phyloP scores from a whole-genome alignment of 805 yeast genomes.

The Brettanomyces naardenensis region DNA sequence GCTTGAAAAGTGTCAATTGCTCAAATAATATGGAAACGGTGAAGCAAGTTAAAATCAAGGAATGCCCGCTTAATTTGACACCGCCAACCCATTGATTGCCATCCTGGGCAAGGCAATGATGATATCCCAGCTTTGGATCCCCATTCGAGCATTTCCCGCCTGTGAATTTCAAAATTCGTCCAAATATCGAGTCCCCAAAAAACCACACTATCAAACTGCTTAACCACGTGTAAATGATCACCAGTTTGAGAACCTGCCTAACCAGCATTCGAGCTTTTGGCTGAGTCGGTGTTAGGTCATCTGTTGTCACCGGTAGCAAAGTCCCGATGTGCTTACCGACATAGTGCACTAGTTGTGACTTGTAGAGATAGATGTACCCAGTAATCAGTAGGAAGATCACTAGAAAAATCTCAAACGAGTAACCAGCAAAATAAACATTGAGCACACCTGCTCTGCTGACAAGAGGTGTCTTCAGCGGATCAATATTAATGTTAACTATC shows the following conservation, averaged over 20 bases:
- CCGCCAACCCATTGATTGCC: conserved; percentile 30
- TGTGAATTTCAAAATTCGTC: conserved; percentile 24
- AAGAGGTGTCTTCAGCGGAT: conserved; percentile 9
- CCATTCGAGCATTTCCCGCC: conserved; percentile 31
- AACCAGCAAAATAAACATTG: conserved; percentile 22
- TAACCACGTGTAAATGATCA: conserved; percentile 15
- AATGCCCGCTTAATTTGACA: conserved; percentile 37
- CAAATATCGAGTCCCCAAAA: conserved; percentile 27
- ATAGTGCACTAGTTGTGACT: conserved; percentile 4
- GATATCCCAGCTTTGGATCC: conserved; percentile 12
- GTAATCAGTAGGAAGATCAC: conserved; percentile 8
- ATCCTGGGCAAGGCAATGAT: conserved; percentile 15
- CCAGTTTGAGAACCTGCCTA: conserved; percentile 15
- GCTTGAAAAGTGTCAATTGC: not conserved
- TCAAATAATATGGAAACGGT: conserved; percentile 23
- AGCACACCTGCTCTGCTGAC: conserved; percentile 18
- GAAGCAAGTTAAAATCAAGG: conserved; percentile 28
- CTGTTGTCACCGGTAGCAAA: conserved; percentile 11
- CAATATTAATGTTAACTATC: conserved; percentile 1
- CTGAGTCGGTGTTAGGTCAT: conserved; percentile 3
- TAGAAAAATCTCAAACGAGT: conserved; percentile 21
- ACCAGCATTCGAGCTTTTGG: conserved; percentile 3
- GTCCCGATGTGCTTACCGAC: conserved; percentile 1
- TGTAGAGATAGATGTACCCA: conserved; percentile 5
- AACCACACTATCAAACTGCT: conserved; percentile 22